These are phyloP conservation scores for Darksidea phi DNA, from an alignment of 495 filamentous ascomycete species.

Conservation along the genomic window DNA sequence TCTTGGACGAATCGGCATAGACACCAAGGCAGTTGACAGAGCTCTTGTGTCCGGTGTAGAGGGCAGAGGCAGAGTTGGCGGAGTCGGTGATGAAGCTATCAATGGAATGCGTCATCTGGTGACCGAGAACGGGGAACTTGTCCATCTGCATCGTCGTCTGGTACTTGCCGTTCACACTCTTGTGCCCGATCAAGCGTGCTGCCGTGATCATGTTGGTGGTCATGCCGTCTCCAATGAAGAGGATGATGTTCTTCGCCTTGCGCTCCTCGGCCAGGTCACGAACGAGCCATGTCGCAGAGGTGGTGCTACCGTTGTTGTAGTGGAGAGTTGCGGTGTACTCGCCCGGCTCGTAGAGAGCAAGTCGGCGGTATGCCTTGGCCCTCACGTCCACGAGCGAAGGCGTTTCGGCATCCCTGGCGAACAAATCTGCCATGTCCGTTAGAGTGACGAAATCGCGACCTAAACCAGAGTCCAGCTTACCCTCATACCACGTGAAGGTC, in stretches of 20 bases:
- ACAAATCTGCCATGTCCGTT: slow-evolving; percentile 54
- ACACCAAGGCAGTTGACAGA: slow-evolving; percentile 71
- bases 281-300: slow-evolving; percentile 67
- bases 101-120: slow-evolving; percentile 61
- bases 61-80: slow-evolving; percentile 70
- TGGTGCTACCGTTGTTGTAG: slow-evolving; percentile 64
- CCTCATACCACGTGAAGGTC: slow-evolving; percentile 70
- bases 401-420: slow-evolving; percentile 61
- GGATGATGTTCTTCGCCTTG: slow-evolving; percentile 73
- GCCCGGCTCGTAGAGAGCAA: slow-evolving; percentile 63
- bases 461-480: slow-evolving; percentile 34
- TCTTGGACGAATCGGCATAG: slow-evolving; percentile 65
- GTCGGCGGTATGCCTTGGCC: slow-evolving; percentile 64
- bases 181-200: slow-evolving; percentile 71
- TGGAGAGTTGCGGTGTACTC: slow-evolving; percentile 68
- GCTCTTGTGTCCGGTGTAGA: slow-evolving; percentile 74
- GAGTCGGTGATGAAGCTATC: slow-evolving; percentile 76
- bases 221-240: slow-evolving; percentile 80
- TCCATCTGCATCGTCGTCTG: slow-evolving; percentile 65
- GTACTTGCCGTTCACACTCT: slow-evolving; percentile 72
- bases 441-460: background rate
- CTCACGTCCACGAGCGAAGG: slow-evolving; percentile 69
- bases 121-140: slow-evolving; percentile 62
- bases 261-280: slow-evolving; percentile 61
- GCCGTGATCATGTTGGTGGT: slow-evolving; percentile 71